A percentile compares a stretch with the other conserved stretches of the same genome.
Evolutionary conservation across 176 grass and related monocot genomes (phyloP).

Genomic region (Leersia perrieri): DNA sequence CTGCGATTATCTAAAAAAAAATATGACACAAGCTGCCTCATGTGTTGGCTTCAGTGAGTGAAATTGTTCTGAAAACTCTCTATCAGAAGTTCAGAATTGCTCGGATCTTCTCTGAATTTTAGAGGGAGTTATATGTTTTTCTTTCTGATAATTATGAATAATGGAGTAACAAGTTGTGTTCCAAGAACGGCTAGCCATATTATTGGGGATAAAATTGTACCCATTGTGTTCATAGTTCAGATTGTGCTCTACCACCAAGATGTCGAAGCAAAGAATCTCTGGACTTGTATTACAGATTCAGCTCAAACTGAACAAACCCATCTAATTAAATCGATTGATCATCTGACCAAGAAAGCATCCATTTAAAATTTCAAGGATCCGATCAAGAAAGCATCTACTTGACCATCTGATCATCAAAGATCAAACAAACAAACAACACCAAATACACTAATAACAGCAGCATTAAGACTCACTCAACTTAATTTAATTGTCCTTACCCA

Average conservation of each 20-base stretch:
- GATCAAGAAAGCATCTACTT: slow-evolving; percentile 16
- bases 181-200: background rate
- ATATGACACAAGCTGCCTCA: background rate
- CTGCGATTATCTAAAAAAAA: too few relatives aligned
- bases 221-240: background rate
- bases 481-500: slow-evolving; percentile 14
- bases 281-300: slow-evolving; percentile 30
- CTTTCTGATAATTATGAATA: background rate
- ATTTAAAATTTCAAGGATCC: slow-evolving; percentile 1
- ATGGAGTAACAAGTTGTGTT: background rate
- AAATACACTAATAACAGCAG: slow-evolving; percentile 22
- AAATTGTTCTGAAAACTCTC: slow-evolving; percentile 13
- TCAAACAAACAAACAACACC: slow-evolving; percentile 21
- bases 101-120: background rate
- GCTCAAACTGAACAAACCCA: slow-evolving; percentile 14
- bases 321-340: background rate
- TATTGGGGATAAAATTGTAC: background rate
- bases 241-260: background rate
- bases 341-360: background rate
- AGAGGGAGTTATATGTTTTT: background rate
- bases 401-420: slow-evolving; percentile 44
- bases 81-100: background rate
- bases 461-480: background rate
- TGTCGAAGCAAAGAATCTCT: background rate
- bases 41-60: background rate